Evolutionary conservation across 495 filamentous ascomycete genomes (phyloP).

Genomic region (Penicillium coprophilum): DNA sequence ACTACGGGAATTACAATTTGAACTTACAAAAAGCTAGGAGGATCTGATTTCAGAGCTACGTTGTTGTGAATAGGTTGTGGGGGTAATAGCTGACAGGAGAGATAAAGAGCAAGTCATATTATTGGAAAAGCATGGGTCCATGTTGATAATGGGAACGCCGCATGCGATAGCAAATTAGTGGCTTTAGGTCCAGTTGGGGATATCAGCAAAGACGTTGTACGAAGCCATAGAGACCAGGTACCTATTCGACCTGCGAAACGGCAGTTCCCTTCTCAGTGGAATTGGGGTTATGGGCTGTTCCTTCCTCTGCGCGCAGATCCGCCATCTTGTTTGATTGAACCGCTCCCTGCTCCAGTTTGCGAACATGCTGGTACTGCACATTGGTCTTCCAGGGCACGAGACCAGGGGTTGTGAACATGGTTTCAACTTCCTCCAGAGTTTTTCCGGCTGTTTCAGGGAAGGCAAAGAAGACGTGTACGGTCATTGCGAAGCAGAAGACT

Average conservation of each 20-base stretch:
- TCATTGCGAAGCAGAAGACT: constrained; percentile 70
- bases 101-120: background rate
- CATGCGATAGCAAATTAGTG: background rate
- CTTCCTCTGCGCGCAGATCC: constrained; percentile 19
- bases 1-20: too few species aligned
- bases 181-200: background rate
- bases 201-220: background rate
- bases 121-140: background rate
- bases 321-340: constrained; percentile 32
- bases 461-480: constrained; percentile 73
- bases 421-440: constrained; percentile 73
- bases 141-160: background rate
- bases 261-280: constrained; percentile 12
- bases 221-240: background rate
- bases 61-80: too few species aligned
- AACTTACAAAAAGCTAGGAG: background rate
- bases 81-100: background rate
- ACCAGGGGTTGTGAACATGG: constrained; percentile 64
- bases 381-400: constrained; percentile 68
- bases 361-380: constrained; percentile 37
- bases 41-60: too few species aligned
- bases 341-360: constrained; percentile 29
- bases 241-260: constrained; percentile 1
- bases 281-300: background rate
- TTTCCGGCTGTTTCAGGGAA: constrained; percentile 85